A percentile compares a stretch with the other conserved stretches of the same genome.
Conservation (phyloP, 495 filamentous ascomycete species). For the Penicillium daleae region DNA sequence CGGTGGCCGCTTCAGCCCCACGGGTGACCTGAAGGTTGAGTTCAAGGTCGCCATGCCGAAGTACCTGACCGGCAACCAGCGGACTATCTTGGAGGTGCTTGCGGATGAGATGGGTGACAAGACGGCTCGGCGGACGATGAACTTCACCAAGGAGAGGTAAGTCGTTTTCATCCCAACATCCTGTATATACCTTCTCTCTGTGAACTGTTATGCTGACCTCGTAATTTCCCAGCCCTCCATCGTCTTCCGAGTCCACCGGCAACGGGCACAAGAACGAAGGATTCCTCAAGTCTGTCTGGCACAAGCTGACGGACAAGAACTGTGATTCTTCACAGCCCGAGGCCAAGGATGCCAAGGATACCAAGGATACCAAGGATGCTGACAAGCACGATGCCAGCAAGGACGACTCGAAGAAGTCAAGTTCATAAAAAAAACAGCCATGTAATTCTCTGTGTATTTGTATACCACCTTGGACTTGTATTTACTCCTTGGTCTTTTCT, state of each 20-base stretch:
- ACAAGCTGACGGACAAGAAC: conserved; percentile 79
- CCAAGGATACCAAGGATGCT: conserved; percentile 33
- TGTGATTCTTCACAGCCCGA: conserved; percentile 45
- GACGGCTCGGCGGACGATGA: conserved; percentile 91
- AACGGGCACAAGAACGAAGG: conserved; percentile 73
- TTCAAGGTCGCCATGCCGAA: conserved; percentile 96
- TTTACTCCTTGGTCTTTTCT: conserved; percentile 30
- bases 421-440: conserved; percentile 21
- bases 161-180: conserved; percentile 21
- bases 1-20: conserved; percentile 48
- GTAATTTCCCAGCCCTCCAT: conserved; percentile 15
- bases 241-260: conserved; percentile 21
- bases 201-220: conserved; percentile 15
- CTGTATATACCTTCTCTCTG: no score
- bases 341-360: conserved; percentile 33
- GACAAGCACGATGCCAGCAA: conserved; percentile 44
- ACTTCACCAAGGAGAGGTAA: conserved; percentile 58
- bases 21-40: conserved; percentile 88
- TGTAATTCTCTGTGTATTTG: conserved; percentile 34
- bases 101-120: conserved; percentile 93
- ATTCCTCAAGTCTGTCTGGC: conserved; percentile 88
- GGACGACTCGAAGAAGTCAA: conserved; percentile 58
- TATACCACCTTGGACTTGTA: conserved; percentile 37
- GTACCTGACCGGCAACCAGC: conserved; percentile 84
- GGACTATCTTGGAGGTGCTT: conserved; percentile 89